Evolutionary conservation across 768 basidiomycete genomes (phyloP), one percentile per base, ranked within the genome.

Genomic region (Tulasnella sp.): DNA sequence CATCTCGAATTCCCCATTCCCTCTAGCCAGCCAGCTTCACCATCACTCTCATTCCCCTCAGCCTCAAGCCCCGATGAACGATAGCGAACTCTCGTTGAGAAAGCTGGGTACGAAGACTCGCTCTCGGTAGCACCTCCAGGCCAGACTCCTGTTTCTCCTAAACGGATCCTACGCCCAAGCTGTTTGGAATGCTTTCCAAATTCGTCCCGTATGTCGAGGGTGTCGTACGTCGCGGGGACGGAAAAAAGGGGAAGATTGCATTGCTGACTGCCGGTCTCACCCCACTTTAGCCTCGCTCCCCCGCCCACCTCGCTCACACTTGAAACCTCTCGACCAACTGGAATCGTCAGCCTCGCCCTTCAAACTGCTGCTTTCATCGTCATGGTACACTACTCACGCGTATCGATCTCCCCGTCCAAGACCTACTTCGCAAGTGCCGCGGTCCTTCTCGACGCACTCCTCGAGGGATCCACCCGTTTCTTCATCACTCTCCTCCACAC

Each of bases 381-480:
- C 82, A 91, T 98, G 82, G 96, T 99, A 93, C 95, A 97, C 85
- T 93, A 97, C 83, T 97, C 97, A 52, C 90, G 96, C 79, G 91
- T 93, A 73, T 91, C 92, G 15, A 88, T 90, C 86, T 93, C 1
- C n/a, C 88, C 92, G 0, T 89, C 90, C 74, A 86, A 88, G 74
- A 86, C 90, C 1, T 99, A 98, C 83, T 96, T 93, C 42, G 93
- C 97, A n/a, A 94, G 94, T 14, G 89, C 93, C 8, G 96, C n/a
- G n/a, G n/a, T n/a, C n/a, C n/a, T 99, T 40, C 88, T 97, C 84
- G 96, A 93, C 84, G 97, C 98, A 84, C 88, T 98, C 67, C 86
- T 98, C 79, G 98, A 99, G 83, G 93, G 94, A 72, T 84, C 87
- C 67, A 95, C 98, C 80, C 97, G 96, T 7, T 85, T 96, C 76